These are phyloP conservation scores for Jimgerdemannia lactiflua DNA, from an alignment of 192 early-diverging fungal genomes.

Conservation along the genomic window DNA sequence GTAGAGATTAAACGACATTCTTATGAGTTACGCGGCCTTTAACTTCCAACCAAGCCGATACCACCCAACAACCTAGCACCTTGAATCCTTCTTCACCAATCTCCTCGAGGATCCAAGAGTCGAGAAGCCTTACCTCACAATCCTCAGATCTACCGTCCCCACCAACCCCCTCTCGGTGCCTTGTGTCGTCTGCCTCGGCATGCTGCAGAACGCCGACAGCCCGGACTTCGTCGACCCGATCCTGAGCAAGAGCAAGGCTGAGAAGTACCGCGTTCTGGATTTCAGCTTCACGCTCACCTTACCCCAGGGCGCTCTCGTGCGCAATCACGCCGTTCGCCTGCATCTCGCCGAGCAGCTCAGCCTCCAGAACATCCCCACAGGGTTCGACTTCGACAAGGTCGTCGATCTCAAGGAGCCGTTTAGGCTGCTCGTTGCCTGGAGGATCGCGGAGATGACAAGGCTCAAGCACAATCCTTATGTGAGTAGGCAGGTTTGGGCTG, in stretches of 20 bases:
- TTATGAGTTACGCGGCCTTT: not conserved
- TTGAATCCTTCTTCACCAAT: not conserved
- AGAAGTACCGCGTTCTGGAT: constrained; percentile 26
- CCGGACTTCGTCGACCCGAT: not conserved
- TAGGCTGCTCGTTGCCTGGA: constrained; percentile 37
- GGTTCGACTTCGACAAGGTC: constrained; percentile 1
- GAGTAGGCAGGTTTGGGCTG: not conserved
- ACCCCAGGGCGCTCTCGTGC: constrained; percentile 33
- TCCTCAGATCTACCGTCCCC: not conserved
- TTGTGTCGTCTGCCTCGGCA: not conserved
- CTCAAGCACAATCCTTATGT: constrained; percentile 34
- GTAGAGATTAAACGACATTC: not conserved
- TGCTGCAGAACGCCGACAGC: not conserved
- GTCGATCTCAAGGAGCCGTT: constrained; percentile 64
- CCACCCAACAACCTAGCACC: not conserved
- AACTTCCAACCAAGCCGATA: no score
- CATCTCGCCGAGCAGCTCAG: constrained; percentile 22
- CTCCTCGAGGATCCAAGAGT: not conserved
- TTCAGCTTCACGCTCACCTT: constrained; percentile 40
- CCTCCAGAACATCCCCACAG: not conserved
- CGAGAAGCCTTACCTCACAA: not conserved
- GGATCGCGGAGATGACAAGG: constrained; percentile 26
- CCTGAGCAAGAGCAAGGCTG: constrained; percentile 14
- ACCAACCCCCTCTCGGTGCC: not conserved
- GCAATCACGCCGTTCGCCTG: constrained; percentile 33